A percentile compares a stretch with the other conserved stretches of the same genome.
These are phyloP conservation scores for Pseudonectria foliicola DNA, from an alignment of 2,329 filamentous ascomycete species.

Conservation along the genomic window DNA sequence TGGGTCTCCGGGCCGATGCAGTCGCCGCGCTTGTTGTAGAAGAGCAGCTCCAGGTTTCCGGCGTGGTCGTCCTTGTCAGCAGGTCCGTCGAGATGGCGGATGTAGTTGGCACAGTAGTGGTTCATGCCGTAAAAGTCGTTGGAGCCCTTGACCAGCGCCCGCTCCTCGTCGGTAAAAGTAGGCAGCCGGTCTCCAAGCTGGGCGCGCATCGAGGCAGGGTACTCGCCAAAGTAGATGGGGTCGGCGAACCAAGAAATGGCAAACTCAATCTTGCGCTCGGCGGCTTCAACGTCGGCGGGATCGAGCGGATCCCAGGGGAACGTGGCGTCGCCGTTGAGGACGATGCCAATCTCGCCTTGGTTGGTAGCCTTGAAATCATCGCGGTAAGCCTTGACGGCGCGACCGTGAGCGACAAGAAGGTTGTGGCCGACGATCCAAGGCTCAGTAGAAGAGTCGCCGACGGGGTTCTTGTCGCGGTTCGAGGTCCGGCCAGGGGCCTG, in stretches of 20 bases:
- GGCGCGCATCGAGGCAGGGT: conserved; percentile 74
- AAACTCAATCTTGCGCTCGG: conserved; percentile 77
- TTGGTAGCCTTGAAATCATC: conserved; percentile 70
- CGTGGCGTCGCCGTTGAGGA: conserved; percentile 75
- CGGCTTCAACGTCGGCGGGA: conserved; percentile 66
- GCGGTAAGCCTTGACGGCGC: conserved; percentile 74
- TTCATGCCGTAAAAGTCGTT: conserved; percentile 96
- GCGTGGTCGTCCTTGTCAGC: conserved; percentile 60
- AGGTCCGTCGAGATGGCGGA: conserved; percentile 60
- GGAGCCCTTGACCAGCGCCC: conserved; percentile 68
- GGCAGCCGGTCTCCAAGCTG: conserved; percentile 76
- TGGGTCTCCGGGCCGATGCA: conserved; percentile 77
- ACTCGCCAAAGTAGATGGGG: conserved; percentile 77
- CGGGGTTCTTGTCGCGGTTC: conserved; percentile 61
- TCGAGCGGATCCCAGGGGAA: conserved; percentile 79
- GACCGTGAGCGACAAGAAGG: conserved; percentile 70
- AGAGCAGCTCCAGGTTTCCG: conserved; percentile 68
- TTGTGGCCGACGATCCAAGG: conserved; percentile 80
- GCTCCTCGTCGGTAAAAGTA: conserved; percentile 64
- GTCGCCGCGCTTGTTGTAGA: conserved; percentile 64
- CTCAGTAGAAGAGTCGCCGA: conserved; percentile 69
- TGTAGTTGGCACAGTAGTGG: conserved; percentile 85
- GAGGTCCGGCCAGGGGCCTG: conserved; percentile 80
- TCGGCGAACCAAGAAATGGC: conserved; percentile 84
- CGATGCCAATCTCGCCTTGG: conserved; percentile 78